Conservation (phyloP, 768 basidiomycete species). For the Russula dissimulans region DNA sequence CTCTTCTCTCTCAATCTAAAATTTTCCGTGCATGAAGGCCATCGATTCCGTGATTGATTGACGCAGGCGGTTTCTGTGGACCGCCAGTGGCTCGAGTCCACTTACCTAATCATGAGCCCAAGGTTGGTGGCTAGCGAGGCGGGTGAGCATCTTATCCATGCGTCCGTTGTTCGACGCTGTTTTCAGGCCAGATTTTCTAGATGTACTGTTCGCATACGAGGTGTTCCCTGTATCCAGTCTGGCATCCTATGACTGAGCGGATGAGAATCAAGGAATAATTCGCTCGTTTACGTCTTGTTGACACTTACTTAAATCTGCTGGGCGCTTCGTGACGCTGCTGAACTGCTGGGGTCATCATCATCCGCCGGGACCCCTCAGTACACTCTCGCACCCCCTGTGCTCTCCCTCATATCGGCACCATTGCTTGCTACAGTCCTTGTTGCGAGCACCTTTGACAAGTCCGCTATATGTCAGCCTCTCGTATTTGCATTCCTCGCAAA, state of each 20-base stretch:
- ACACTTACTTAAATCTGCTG: not conserved
- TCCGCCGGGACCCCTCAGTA: not conserved
- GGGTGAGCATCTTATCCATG: not conserved
- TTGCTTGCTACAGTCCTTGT: not conserved
- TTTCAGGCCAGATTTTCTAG: not conserved
- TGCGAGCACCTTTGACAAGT: not conserved
- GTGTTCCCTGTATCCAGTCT: not conserved
- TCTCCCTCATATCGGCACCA: not conserved
- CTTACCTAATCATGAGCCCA: slow-evolving; percentile 11
- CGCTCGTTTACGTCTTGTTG: slow-evolving; percentile 12
- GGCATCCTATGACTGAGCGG: not conserved
- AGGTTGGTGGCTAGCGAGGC: not conserved
- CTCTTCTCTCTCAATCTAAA: not conserved
- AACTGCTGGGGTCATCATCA: not conserved
- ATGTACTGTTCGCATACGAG: not conserved
- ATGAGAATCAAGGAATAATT: not conserved
- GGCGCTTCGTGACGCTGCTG: not conserved
- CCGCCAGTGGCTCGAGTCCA: too few relatives aligned
- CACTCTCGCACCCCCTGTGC: not conserved
- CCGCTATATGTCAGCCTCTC: slow-evolving; percentile 5
- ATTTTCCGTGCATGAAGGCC: not conserved
- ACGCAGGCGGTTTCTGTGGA: too few relatives aligned
- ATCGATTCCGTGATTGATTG: not conserved
- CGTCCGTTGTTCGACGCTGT: not conserved
- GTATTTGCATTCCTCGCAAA: not conserved